Percentiles rank a stretch among this genome's conserved stretches.
These are phyloP conservation scores for Candida nitratophila DNA, from an alignment of 805 yeast species.

Conservation along the genomic window DNA sequence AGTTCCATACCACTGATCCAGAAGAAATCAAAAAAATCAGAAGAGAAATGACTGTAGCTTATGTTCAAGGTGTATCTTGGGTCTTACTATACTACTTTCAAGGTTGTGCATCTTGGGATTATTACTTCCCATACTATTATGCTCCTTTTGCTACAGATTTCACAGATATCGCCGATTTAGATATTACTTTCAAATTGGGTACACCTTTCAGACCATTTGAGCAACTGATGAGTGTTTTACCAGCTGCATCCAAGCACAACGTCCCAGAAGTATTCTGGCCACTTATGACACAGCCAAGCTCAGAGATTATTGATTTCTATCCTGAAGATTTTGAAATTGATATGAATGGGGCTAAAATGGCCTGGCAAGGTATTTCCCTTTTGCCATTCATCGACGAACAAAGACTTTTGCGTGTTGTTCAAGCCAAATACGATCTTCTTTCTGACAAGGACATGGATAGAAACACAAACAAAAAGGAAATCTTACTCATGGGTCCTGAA, in stretches of 20 bases:
- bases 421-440: slow-evolving; percentile 52
- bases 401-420: slow-evolving; percentile 62
- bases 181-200: slow-evolving; percentile 57
- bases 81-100: slow-evolving; percentile 88
- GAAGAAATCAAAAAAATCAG: slow-evolving; percentile 49
- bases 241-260: slow-evolving; percentile 87
- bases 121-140: slow-evolving; percentile 96
- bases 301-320: slow-evolving; percentile 85
- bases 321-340: slow-evolving; percentile 86
- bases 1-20: slow-evolving; percentile 53
- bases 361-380: slow-evolving; percentile 92
- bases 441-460: slow-evolving; percentile 63
- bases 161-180: slow-evolving; percentile 40
- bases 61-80: slow-evolving; percentile 97
- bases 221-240: slow-evolving; percentile 90
- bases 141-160: slow-evolving; percentile 97
- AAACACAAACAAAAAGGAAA: slow-evolving; percentile 65
- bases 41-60: slow-evolving; percentile 57
- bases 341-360: slow-evolving; percentile 91
- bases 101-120: slow-evolving; percentile 97
- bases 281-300: slow-evolving; percentile 69
- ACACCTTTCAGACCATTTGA: slow-evolving; percentile 86
- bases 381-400: slow-evolving; percentile 85
- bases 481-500: slow-evolving; percentile 57
- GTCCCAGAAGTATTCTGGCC: slow-evolving; percentile 77